A percentile compares a stretch with the other conserved stretches of the same genome.
phyloP scores from a whole-genome alignment of 306 rosid genomes.

The Vigna unguiculata region DNA sequence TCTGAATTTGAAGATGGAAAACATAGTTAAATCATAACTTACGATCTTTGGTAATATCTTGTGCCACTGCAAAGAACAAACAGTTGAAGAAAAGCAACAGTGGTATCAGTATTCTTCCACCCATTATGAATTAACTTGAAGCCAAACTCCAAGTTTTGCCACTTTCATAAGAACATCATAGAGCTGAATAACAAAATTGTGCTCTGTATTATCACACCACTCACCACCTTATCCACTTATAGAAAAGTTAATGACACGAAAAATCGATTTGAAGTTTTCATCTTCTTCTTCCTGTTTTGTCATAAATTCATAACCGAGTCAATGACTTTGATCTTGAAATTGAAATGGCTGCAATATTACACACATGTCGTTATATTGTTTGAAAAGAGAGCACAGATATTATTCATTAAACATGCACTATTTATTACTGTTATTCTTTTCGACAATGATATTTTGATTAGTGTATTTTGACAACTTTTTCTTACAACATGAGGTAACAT shows the following conservation, averaged over 20 bases:
- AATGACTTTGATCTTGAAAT: background rate
- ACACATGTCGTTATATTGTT: background rate
- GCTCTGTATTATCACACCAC: background rate
- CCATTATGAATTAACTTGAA: slow-evolving; percentile 12
- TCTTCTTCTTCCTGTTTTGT: background rate
- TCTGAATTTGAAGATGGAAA: background rate
- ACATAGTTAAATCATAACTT: background rate
- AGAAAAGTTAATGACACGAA: background rate
- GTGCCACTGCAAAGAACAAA: slow-evolving; percentile 20
- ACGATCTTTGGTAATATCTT: slow-evolving; percentile 25
- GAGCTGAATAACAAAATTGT: background rate
- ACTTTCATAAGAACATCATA: background rate
- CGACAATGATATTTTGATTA: no score
- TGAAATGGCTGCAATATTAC: background rate
- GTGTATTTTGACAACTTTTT: no score
- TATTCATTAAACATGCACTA: no score
- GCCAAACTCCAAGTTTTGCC: background rate
- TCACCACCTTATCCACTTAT: slow-evolving; percentile 25
- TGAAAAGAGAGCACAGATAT: background rate
- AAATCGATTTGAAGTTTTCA: background rate
- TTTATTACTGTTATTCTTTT: no score
- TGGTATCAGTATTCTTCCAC: background rate
- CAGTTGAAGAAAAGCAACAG: slow-evolving; percentile 24
- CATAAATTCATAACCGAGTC: background rate
- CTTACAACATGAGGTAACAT: no score